Base-by-base conservation (phyloP, 1,284 basidiomycete genomes). In the Cryptococcus neoformans region DNA sequence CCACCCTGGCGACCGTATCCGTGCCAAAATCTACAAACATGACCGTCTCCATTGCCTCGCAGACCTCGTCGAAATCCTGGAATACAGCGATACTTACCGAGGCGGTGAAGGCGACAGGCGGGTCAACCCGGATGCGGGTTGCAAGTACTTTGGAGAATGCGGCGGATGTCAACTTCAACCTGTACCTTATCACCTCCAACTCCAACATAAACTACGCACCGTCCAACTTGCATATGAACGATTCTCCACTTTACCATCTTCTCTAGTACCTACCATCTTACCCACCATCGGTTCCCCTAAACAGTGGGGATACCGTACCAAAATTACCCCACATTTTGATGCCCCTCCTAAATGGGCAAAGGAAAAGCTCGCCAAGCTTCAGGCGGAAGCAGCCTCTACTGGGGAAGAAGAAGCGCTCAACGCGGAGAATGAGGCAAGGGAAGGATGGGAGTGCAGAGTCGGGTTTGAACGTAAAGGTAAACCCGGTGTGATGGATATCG, bases 241-340 rank as follows among this genome's bases (percentile, higher is more conserved):
- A 64, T 94, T 88, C 72, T 93, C 92, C 12, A 78, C 85, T 83
- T 67, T 64, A 78, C 69, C 52, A 12, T 28, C 56, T 16, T 51
- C 47, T 0, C 74, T 81, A 1, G 77, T 97, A 1, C 93, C 94
- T 9, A 56, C 72, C 0, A 85, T 93, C 37, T 81, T 84, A 51
- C 78, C 86, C 0, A 98, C 95, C 0, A 87, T 95, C 14, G 84
- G 85, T 6, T 93, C 90, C 0, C 96, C 95, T 0, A 79, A 89
- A 51, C 87, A 95, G 63, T 97, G 95, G 77, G 84, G 83, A 47
- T 99, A 99, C 75, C 86, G 95, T 21, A 99, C 96, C 0, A 99
- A 99, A 79, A 87, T 99, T 49, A 98, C 95, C 0, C 95, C 95
- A 0, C 95, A 99, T 74, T 99, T 98, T 66, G 89, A 96, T 46